Evolutionary conservation across 331 rosid species (phyloP).

Genomic region (Rosa hybrid): DNA sequence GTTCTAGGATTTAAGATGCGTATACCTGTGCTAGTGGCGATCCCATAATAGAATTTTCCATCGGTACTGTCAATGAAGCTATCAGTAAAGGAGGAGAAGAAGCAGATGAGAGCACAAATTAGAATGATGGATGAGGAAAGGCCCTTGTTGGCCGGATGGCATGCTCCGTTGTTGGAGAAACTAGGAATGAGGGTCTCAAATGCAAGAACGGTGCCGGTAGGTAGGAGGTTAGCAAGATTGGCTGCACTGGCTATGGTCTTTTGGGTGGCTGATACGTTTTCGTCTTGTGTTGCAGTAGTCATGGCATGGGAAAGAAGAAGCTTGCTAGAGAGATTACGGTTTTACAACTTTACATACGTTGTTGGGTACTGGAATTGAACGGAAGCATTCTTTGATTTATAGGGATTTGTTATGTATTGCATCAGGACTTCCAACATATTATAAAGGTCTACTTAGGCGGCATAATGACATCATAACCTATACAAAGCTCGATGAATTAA

Average conservation of each 20-base stretch:
- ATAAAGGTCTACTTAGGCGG: neutral
- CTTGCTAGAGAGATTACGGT: neutral
- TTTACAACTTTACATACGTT: neutral
- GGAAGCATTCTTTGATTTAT: neutral
- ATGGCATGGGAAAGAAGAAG: neutral
- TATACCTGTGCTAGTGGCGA: slow-evolving; percentile 44
- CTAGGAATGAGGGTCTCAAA: slow-evolving; percentile 50
- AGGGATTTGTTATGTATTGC: neutral
- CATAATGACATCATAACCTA: neutral
- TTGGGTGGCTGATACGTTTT: slow-evolving; percentile 1
- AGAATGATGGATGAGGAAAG: slow-evolving; percentile 28
- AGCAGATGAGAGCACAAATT: slow-evolving; percentile 39
- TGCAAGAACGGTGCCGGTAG: slow-evolving; percentile 48
- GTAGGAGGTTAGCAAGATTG: slow-evolving; percentile 55
- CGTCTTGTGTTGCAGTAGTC: neutral
- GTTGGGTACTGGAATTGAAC: neutral
- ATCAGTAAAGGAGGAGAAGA: slow-evolving; percentile 46
- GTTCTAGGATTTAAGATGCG: slow-evolving; percentile 26
- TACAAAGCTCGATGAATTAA: neutral
- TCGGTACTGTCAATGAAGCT: slow-evolving; percentile 24
- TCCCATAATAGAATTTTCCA: slow-evolving; percentile 39
- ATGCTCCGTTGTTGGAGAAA: slow-evolving; percentile 52
- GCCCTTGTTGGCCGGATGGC: slow-evolving; percentile 36
- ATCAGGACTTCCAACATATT: too few species aligned
- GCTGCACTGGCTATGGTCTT: slow-evolving; percentile 44